Conservation (phyloP, 306 rosid species). For the Cucurbita maxima region DNA sequence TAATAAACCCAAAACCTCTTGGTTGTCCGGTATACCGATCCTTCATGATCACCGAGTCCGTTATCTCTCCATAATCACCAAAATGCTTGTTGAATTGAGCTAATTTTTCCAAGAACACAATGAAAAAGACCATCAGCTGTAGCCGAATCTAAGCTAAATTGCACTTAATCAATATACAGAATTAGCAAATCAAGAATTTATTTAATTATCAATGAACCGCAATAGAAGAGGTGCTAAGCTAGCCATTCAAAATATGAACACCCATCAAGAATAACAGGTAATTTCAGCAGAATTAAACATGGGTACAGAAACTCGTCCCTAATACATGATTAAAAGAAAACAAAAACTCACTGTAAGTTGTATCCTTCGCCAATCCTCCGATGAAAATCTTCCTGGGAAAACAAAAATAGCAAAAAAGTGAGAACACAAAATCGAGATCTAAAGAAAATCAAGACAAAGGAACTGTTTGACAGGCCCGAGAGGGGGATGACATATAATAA, state of each 20-base stretch:
- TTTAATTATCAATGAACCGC: background rate
- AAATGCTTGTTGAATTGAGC: conserved; percentile 72
- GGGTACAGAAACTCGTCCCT: background rate
- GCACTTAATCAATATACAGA: background rate
- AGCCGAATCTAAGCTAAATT: background rate
- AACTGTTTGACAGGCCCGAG: background rate
- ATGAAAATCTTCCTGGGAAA: conserved; percentile 78
- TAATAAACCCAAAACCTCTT: conserved; percentile 82
- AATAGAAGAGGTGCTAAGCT: background rate
- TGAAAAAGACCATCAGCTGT: background rate
- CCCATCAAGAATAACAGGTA: background rate
- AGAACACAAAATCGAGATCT: background rate
- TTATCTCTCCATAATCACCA: conserved; percentile 80
- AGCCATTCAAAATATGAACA: background rate
- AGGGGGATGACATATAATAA: background rate
- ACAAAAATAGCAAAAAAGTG: background rate
- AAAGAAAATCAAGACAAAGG: background rate
- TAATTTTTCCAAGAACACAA: conserved; percentile 9
- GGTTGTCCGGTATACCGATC: conserved; percentile 76
- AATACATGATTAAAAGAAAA: background rate
- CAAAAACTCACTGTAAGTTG: conserved; percentile 37
- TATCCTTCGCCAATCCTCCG: conserved; percentile 90
- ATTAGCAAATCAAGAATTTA: background rate
- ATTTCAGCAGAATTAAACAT: background rate
- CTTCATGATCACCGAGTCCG: conserved; percentile 84